Conservation (phyloP, 805 yeast genomes). For the Wickerhamiella hasegawae region DNA sequence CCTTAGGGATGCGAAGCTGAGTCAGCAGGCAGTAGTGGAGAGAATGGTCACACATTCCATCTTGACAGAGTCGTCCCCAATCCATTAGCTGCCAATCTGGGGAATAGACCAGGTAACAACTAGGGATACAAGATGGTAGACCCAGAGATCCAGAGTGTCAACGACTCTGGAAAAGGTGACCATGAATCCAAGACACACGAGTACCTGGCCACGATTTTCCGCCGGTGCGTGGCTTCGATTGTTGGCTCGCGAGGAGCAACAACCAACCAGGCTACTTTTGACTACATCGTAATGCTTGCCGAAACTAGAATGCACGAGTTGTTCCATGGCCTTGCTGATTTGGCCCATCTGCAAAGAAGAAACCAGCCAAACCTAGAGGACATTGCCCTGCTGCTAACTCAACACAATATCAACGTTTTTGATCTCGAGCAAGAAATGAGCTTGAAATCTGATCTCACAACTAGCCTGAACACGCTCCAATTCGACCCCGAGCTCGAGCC, state of each 20-base stretch:
- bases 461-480: constrained; percentile 14
- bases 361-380: constrained; percentile 21
- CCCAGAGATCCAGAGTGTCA: too few relatives aligned
- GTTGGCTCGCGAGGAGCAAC: constrained; percentile 9
- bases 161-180: too few relatives aligned
- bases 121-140: too few relatives aligned
- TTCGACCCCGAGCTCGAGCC: constrained; percentile 20
- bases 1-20: too few relatives aligned
- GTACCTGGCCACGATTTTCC: constrained; percentile 13
- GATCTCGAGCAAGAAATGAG: constrained; percentile 19
- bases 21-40: too few relatives aligned
- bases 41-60: too few relatives aligned
- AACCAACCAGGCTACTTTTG: constrained; percentile 12
- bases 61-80: too few relatives aligned
- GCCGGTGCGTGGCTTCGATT: constrained; percentile 17
- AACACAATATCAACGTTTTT: constrained; percentile 16
- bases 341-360: constrained; percentile 22
- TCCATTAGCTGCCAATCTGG: too few relatives aligned
- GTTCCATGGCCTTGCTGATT: constrained; percentile 14
- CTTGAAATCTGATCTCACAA: constrained; percentile 12
- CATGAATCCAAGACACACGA: constrained; percentile 3
- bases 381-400: constrained; percentile 18
- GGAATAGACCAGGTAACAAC: too few relatives aligned
- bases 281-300: constrained; percentile 19
- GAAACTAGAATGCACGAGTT: constrained; percentile 19